A percentile compares a stretch with the other conserved stretches of the same genome.
Conservation (phyloP, 2,329 filamentous ascomycete genomes). For the Colletotrichum cordylinicola region DNA sequence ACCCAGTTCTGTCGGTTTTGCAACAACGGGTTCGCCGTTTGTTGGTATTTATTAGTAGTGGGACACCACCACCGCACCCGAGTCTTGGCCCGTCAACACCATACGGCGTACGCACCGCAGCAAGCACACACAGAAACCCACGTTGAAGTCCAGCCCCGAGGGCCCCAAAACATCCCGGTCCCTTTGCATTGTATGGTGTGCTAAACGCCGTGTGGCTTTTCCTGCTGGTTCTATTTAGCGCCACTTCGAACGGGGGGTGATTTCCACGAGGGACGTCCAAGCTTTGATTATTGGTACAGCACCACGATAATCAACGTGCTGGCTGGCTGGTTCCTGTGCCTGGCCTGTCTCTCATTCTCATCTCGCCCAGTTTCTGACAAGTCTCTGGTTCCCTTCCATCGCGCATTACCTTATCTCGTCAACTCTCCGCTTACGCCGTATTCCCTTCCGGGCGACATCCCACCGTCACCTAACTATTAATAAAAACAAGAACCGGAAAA, state of each 20-base stretch:
- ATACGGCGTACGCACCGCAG: not conserved
- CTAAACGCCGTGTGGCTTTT: slow-evolving; percentile 17
- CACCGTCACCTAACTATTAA: not conserved
- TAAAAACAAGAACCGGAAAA: not conserved
- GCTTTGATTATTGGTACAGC: slow-evolving; percentile 4
- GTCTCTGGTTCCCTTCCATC: not conserved
- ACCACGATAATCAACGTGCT: not conserved
- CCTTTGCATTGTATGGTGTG: not conserved
- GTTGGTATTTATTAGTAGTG: slow-evolving; percentile 13
- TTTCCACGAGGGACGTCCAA: slow-evolving; percentile 13
- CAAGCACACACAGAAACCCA: not conserved
- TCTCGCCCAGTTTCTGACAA: not conserved
- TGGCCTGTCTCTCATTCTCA: not conserved
- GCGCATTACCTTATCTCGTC: slow-evolving; percentile 7
- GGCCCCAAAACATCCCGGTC: not conserved
- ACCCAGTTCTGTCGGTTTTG: not conserved
- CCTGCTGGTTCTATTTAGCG: not conserved
- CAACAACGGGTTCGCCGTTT: slow-evolving; percentile 1
- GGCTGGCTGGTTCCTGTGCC: not conserved
- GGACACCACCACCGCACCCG: not conserved
- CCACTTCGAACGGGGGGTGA: not conserved
- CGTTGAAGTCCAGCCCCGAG: not conserved
- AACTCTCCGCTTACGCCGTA: not conserved
- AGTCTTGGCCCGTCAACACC: not conserved
- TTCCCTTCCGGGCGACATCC: not conserved